Base-by-base conservation (phyloP, 2,329 filamentous ascomycete genomes). In the Fusarium chaquense region DNA sequence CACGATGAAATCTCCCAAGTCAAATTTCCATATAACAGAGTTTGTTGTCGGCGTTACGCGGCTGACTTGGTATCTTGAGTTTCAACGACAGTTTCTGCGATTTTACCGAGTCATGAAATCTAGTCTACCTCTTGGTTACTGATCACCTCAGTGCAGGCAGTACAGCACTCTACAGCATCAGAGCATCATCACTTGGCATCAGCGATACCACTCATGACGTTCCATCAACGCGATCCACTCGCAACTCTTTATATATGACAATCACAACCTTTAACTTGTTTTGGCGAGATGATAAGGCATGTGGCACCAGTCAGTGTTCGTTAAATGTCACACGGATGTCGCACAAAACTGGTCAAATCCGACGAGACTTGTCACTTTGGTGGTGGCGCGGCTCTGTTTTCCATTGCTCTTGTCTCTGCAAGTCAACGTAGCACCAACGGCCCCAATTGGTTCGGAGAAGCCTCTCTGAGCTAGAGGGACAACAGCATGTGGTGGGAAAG, bases 261-360 rank as follows among this genome's bases (percentile, higher is more conserved):
- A 40, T 22, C 35, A 58, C 22, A 18, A 26, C 24, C 22, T n/a
- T 51, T 30, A 45, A 11, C 38, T 51, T 45, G 41, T 36, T 22
- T 51, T 41, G 36, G 32, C 47, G 47, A 65, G 38, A 50, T 38
- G 30, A 28, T 32, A 18, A 46, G 44, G 40, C 33, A 62, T 70
- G 66, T 70, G 62, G 66, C 66, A 70, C 66, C 61, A 70, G 66
- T 69, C 61, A 62, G 38, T 44, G 35, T 49, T 44, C 47, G 61
- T 55, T 22, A 58, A 54, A 40, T n/a, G 55, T 52, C 32, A 44
- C 56, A 69, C 66, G 66, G 35, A 26, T 35, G 66, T 69, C n/a
- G 38, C 47, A 62, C 56, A 30, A 50, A 56, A 66, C 52, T 67
- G 47, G 47, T 24, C 50, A 50, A 38, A 38, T 43, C 41, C 24